phyloP scores from a whole-genome alignment of 2,329 filamentous ascomycete genomes.

The Pseudocercospora eumusae region DNA sequence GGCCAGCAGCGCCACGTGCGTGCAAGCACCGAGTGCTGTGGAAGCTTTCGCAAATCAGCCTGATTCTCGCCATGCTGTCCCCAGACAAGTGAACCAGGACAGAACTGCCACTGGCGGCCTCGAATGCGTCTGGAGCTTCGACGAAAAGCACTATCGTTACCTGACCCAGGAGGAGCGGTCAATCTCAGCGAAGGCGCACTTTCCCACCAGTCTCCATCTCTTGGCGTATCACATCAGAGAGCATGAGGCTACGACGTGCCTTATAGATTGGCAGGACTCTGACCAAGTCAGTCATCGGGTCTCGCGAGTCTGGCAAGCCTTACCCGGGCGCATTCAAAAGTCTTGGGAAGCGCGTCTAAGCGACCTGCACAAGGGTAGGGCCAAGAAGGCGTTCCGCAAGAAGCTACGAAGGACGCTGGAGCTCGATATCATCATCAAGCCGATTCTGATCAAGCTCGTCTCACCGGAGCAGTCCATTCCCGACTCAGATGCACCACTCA shows the following conservation, averaged over 20 bases:
- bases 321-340: not conserved
- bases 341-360: not conserved
- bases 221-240: not conserved
- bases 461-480: not conserved
- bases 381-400: not conserved
- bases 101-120: not conserved
- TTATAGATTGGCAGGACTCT: not conserved
- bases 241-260: not conserved
- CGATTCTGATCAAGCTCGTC: not conserved
- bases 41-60: not conserved
- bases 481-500: no score
- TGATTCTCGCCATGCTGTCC: not conserved
- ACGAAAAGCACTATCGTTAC: not conserved
- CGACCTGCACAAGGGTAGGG: not conserved
- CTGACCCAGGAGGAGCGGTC: not conserved
- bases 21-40: no score
- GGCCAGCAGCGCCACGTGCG: not conserved
- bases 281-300: not conserved
- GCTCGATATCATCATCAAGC: not conserved
- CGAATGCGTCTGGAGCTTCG: not conserved
- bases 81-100: not conserved
- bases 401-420: not conserved
- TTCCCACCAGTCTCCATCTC: not conserved
- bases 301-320: not conserved
- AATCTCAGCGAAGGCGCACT: not conserved